A percentile compares a stretch with the other conserved stretches of the same genome.
Evolutionary conservation across 2,329 filamentous ascomycete species (phyloP).

Genomic region (Fusarium stilboides): DNA sequence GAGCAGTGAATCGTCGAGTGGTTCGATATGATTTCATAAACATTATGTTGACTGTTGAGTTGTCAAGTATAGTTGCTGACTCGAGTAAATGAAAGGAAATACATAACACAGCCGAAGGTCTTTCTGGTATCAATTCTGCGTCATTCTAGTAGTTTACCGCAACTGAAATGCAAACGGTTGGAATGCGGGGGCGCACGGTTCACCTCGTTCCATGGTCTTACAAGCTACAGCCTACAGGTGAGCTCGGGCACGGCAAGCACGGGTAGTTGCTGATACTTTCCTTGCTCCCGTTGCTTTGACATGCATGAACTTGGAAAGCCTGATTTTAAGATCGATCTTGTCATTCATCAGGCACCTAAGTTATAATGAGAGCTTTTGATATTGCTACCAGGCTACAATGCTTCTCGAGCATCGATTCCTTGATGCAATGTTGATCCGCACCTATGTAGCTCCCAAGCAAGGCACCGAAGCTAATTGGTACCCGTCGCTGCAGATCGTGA

Average conservation of each 20-base stretch:
- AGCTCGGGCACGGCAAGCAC: not conserved
- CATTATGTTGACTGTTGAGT: not conserved
- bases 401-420: no score
- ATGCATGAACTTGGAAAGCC: constrained; percentile 1
- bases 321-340: not conserved
- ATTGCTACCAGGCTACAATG: no score
- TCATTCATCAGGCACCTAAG: not conserved
- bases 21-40: not conserved
- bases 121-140: no score
- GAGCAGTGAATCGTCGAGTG: no score
- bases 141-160: no score
- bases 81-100: not conserved
- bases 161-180: constrained; percentile 30
- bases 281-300: constrained; percentile 1
- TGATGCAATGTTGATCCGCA: constrained; percentile 12
- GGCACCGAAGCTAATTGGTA: constrained; percentile 35
- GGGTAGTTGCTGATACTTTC: constrained; percentile 14
- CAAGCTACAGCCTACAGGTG: not conserved
- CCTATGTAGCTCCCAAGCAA: constrained; percentile 17
- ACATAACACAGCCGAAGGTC: no score
- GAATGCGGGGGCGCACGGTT: constrained; percentile 45
- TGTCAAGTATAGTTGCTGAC: not conserved
- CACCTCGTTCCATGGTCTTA: constrained; percentile 7
- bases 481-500: constrained; percentile 34
- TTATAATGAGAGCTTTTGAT: no score